phyloP scores from a whole-genome alignment of 129 eudicot species.

The Oenanthe sinensis region DNA sequence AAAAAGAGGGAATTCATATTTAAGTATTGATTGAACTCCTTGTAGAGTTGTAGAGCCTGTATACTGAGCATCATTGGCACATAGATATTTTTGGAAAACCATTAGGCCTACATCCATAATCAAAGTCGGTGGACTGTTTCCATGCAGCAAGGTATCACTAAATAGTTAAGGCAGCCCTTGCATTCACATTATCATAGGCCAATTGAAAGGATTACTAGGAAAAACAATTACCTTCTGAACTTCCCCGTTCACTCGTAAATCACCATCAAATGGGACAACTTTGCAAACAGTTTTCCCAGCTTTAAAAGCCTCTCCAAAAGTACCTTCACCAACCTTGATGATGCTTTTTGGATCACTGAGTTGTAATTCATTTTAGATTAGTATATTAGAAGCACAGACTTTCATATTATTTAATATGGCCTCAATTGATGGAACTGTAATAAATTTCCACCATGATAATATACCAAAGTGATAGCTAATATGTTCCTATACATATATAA shows the following conservation, averaged over 20 bases:
- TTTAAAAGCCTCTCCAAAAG: constrained; percentile 91
- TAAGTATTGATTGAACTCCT: neutral
- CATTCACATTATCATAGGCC: neutral
- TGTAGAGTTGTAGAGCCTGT: neutral
- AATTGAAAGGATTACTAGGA: neutral
- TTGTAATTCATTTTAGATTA: constrained; percentile 1
- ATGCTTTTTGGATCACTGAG: constrained; percentile 52
- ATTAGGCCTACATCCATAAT: neutral
- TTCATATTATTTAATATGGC: neutral
- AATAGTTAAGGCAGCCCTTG: neutral
- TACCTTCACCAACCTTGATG: constrained; percentile 90
- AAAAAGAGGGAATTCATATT: neutral
- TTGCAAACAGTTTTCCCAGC: constrained; percentile 83
- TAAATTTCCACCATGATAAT: neutral
- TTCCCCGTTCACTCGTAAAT: constrained; percentile 79
- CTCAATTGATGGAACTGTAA: neutral
- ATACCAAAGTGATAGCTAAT: neutral
- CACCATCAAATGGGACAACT: constrained; percentile 93
- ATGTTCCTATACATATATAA: neutral
- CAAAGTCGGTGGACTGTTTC: neutral
- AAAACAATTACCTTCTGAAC: constrained; percentile 62
- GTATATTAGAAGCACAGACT: neutral
- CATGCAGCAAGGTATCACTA: neutral
- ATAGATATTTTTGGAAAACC: neutral
- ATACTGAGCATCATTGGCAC: neutral